Evolutionary conservation across 495 filamentous ascomycete genomes (phyloP).

Genomic region (Lasiosphaeria miniovina): DNA sequence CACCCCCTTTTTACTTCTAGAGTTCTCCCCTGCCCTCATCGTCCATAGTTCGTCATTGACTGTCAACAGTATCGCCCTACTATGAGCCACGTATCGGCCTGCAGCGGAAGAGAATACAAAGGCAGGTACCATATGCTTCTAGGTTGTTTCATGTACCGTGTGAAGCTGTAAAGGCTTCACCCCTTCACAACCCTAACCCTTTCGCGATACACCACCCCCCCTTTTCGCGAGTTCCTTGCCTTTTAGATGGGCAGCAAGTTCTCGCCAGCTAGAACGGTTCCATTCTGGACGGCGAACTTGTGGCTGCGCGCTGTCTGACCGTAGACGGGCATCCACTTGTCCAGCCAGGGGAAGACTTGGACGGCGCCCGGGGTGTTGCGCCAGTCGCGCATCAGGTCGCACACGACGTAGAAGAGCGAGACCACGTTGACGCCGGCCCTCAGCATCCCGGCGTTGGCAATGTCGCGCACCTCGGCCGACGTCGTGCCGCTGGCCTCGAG

Average conservation of each 20-base stretch:
- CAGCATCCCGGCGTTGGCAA: constrained; percentile 65
- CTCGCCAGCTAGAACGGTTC: constrained; percentile 47
- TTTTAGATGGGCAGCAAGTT: constrained; percentile 23
- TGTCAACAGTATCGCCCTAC: too few relatives aligned
- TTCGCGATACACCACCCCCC: too few relatives aligned
- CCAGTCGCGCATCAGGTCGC: constrained; percentile 80
- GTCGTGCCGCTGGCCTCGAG: constrained; percentile 65
- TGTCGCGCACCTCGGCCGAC: constrained; percentile 49
- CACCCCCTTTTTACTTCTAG: too few relatives aligned
- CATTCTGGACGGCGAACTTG: constrained; percentile 39
- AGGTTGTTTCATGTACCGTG: too few relatives aligned
- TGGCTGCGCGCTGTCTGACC: constrained; percentile 34
- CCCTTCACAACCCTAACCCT: too few relatives aligned
- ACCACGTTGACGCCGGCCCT: constrained; percentile 63
- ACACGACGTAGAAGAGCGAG: constrained; percentile 63
- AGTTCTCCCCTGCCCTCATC: too few relatives aligned
- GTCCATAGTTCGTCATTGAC: too few relatives aligned
- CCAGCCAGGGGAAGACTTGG: constrained; percentile 63
- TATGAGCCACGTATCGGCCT: too few relatives aligned
- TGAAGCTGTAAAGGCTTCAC: too few relatives aligned
- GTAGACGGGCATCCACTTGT: constrained; percentile 51
- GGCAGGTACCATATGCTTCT: too few relatives aligned
- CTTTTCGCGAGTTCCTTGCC: neutral
- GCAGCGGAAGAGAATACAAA: too few relatives aligned
- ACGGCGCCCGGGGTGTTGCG: constrained; percentile 60